These are phyloP conservation scores for Letharia lupina DNA, from an alignment of 495 filamentous ascomycete genomes.

Conservation along the genomic window DNA sequence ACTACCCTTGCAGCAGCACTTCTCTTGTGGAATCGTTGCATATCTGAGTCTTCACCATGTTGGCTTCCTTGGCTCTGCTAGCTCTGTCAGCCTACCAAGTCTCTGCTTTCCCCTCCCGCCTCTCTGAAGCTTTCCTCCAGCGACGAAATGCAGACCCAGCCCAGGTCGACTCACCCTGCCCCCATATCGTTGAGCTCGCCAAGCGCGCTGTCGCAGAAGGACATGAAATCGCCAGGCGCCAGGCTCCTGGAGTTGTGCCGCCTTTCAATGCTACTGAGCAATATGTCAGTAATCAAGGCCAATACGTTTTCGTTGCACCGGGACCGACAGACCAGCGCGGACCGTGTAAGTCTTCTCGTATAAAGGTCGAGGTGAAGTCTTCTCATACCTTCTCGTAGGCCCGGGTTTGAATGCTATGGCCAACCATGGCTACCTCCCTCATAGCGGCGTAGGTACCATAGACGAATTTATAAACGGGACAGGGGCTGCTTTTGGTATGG, in stretches of 20 bases:
- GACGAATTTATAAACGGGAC: slow-evolving; percentile 18
- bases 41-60: not conserved
- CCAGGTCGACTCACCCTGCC: slow-evolving; percentile 12
- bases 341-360: slow-evolving; percentile 21
- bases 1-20: not conserved
- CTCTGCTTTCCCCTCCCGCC: slow-evolving; percentile 10
- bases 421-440: slow-evolving; percentile 50
- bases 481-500: slow-evolving; percentile 20
- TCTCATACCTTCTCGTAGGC: slow-evolving; percentile 19
- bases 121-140: slow-evolving; percentile 13
- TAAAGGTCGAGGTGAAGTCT: not conserved
- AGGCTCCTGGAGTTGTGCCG: slow-evolving; percentile 25
- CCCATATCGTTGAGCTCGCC: slow-evolving; percentile 12
- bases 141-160: slow-evolving; percentile 9
- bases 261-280: slow-evolving; percentile 30
- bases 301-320: slow-evolving; percentile 26
- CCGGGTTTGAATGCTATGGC: slow-evolving; percentile 50
- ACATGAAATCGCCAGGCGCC: slow-evolving; percentile 10
- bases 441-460: slow-evolving; percentile 36
- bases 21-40: not conserved
- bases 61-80: slow-evolving; percentile 4
- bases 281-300: slow-evolving; percentile 27
- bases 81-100: slow-evolving; percentile 8
- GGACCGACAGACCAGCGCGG: slow-evolving; percentile 26
- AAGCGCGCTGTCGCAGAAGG: slow-evolving; percentile 12